Base-by-base conservation (phyloP, 257 asterid genomes). In the Marsdenia floribunda region DNA sequence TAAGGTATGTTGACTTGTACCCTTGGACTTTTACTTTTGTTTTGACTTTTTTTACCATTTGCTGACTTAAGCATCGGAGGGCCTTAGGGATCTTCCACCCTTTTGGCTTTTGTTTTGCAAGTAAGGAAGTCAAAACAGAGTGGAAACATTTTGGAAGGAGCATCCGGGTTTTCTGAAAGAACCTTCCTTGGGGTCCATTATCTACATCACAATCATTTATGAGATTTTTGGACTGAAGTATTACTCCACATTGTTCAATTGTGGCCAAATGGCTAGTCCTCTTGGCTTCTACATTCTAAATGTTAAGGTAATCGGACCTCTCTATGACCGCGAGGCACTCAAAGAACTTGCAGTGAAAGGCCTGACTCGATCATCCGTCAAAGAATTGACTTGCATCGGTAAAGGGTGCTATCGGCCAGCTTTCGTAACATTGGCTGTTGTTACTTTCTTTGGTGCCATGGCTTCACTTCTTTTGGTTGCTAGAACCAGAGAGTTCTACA, bases 181-280 rank as follows among this genome's bases (percentile, higher is more conserved):
- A 29, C 33, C 33, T 29, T 29, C 1, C 33, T 29, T 29, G 33
- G 33, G 1, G 33, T 29, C 33, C 33, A 29, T 29, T 29, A n/a
- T n/a, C n/a, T n/a, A n/a, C n/a, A n/a, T n/a, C n/a, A n/a, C n/a
- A n/a, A n/a, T 90, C 3, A 88, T 91, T 14, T 90, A 93, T 1
- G 97, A 91, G 83, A 84, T 89, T 26, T 90, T 90, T 57, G 97
- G 96, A 35, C 83, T 90, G 16, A 91, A 91, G 35, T 79, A 86
- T 61, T 90, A 86, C 76, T 88, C 96, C 33, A 88, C 96, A 9
- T 72, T 90, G 84, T 90, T 91, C 82, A 91, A 90, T 33, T 90
- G 96, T 76, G 97, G 94, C 0, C 97, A 91, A 72, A 46, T 91
- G 78, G 97, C 88, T 0, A 91, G 91, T 75, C 97, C 96, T 0